Conservation (phyloP, 148 eudicot genomes). For the Dianthus caryophyllus region DNA sequence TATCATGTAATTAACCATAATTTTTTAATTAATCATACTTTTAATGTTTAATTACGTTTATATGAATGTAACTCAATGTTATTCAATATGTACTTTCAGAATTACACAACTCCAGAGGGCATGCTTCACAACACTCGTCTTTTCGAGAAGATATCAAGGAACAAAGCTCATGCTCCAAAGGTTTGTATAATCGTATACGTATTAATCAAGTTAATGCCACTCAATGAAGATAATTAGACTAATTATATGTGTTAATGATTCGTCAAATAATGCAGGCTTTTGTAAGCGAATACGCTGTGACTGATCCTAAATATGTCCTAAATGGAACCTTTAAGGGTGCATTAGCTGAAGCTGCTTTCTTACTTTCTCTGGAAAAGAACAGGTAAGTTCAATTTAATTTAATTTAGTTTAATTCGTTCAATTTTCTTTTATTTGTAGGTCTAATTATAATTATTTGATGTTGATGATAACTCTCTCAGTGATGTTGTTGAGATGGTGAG, state of each 20-base stretch:
- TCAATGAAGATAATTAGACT: no score
- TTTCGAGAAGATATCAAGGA: slow-evolving; percentile 20
- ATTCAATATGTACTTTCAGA: slow-evolving; percentile 1
- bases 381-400: slow-evolving; percentile 28
- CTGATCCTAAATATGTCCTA: slow-evolving; percentile 21
- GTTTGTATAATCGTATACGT: no score
- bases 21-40: neutral
- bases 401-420: no score
- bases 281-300: slow-evolving; percentile 83
- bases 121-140: slow-evolving; percentile 18
- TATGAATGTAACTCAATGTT: neutral
- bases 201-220: no score
- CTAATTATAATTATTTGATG: neutral
- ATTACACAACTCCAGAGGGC: slow-evolving; percentile 10
- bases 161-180: slow-evolving; percentile 23
- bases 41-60: neutral
- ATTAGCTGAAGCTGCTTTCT: slow-evolving; percentile 82
- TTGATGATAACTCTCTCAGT: slow-evolving; percentile 53
- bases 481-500: slow-evolving; percentile 85
- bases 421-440: neutral
- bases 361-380: slow-evolving; percentile 60
- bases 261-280: slow-evolving; percentile 45
- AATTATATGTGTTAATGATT: no score
- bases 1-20: slow-evolving; percentile 17
- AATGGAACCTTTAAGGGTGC: slow-evolving; percentile 60